Base-by-base conservation (phyloP, 2,329 filamentous ascomycete species). In the Botrytis fragariae region DNA sequence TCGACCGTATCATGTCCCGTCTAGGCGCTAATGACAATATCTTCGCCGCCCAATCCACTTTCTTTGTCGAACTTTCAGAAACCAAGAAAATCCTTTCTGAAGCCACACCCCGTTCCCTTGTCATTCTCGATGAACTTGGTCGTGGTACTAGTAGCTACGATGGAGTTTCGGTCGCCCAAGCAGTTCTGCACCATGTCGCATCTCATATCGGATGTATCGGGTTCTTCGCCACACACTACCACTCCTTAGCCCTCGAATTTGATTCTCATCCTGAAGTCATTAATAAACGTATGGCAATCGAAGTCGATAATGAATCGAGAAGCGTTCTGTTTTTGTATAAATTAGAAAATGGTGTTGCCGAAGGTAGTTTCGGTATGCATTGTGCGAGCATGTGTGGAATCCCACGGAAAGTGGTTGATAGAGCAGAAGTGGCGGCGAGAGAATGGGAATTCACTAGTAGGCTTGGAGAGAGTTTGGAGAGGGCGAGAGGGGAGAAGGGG, bases 371-470 rank as follows among this genome's bases (percentile, higher is more conserved):
- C 80, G 96, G 96, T 79, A 99, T 99, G 96, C 96, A 99, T 82
- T 99, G 96, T 81, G 96, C 96, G 1, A 92, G 94, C 74, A 99
- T 99, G 96, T 99, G 96, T 79, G 96, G 96, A 1, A 98, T 99
- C 76, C 90, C 94, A 0, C 85, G 86, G 62, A 91, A 91, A 72
- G 90, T 99, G 25, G 94, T 99, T 75, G 91, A 95, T 80, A 86
- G 92, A 35, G 96, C 96, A 0, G 96, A 99, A 82, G 89, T 91
- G 35, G 96, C 96, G 9, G 96, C 96, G 1, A 90, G 87, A 77
- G 93, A 94, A 79, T 98, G 96, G 94, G 96, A 99, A 84, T 94
- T 98, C 82, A 98, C 96, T 0, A 95, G 93, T 77, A 87, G 94
- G 32, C 86, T 98, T 75, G 96, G 94, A 82, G 94, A 97, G 82